Evolutionary conservation across 768 basidiomycete species (phyloP).

Genomic region (Amanita molliuscula): DNA sequence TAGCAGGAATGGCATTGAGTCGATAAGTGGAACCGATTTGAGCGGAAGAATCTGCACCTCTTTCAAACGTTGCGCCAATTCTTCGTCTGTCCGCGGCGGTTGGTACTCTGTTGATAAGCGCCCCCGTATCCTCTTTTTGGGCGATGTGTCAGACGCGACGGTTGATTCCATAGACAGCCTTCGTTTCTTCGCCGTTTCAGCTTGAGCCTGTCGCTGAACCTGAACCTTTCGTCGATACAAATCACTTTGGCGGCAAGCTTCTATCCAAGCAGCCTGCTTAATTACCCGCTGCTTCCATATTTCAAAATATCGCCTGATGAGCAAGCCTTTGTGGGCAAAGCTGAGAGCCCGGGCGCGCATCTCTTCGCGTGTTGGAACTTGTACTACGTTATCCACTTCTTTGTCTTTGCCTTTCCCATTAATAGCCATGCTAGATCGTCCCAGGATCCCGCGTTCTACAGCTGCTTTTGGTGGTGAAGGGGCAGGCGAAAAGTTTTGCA

Average conservation of each 20-base stretch:
- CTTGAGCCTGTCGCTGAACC: constrained; percentile 10
- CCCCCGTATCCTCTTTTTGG: constrained; percentile 30
- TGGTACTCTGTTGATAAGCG: constrained; percentile 35
- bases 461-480: neutral
- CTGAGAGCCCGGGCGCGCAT: constrained; percentile 29
- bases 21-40: constrained; percentile 8
- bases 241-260: constrained; percentile 52
- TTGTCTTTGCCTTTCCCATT: constrained; percentile 21
- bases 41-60: constrained; percentile 38
- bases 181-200: constrained; percentile 20
- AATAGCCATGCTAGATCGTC: constrained; percentile 5
- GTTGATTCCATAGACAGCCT: constrained; percentile 16
- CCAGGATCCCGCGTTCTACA: neutral
- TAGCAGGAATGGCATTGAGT: constrained; percentile 12
- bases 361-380: constrained; percentile 16
- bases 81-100: constrained; percentile 51
- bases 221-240: constrained; percentile 46
- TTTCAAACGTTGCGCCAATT: constrained; percentile 53
- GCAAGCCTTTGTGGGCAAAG: constrained; percentile 28
- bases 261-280: constrained; percentile 44
- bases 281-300: constrained; percentile 36
- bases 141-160: constrained; percentile 13
- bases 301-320: constrained; percentile 32
- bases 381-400: constrained; percentile 13
- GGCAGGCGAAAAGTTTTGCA: constrained; percentile 17